Evolutionary conservation across 2,329 filamentous ascomycete genomes (phyloP).

Genomic region (Trichophyton schoenleinii): DNA sequence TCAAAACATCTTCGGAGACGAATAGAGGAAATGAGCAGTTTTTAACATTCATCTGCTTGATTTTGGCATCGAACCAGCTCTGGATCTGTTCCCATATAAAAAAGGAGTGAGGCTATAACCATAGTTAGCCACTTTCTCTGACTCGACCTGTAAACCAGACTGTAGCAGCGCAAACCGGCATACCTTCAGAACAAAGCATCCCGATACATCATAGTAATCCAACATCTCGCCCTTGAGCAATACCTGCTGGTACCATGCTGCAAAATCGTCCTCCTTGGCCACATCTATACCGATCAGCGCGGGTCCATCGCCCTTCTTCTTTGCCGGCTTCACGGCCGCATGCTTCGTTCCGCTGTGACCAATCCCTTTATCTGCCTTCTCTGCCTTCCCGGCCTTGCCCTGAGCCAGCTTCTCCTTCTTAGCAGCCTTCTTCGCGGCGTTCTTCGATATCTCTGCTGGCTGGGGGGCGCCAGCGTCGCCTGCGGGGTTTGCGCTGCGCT

Average conservation of each 20-base stretch:
- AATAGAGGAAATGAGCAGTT: conserved; percentile 97
- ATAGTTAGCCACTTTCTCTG: background rate
- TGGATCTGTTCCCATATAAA: conserved; percentile 58
- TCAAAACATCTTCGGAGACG: conserved; percentile 76
- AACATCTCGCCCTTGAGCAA: conserved; percentile 95
- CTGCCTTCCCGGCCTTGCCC: conserved; percentile 28
- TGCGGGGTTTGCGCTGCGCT: conserved; percentile 30
- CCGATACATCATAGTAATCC: conserved; percentile 96
- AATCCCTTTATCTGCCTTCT: conserved; percentile 24
- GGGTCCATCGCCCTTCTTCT: conserved; percentile 47
- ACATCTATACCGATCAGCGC: conserved; percentile 77
- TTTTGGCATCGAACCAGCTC: conserved; percentile 47
- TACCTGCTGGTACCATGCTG: conserved; percentile 95
- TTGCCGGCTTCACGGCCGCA: conserved; percentile 29
- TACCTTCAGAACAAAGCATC: conserved; percentile 85
- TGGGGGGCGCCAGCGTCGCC: conserved; percentile 16
- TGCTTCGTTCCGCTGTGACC: conserved; percentile 36
- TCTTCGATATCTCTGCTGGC: conserved; percentile 28
- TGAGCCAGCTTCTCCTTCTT: conserved; percentile 35
- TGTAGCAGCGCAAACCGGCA: conserved; percentile 1
- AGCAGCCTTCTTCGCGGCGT: conserved; percentile 37
- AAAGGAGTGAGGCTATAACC: conserved; percentile 46
- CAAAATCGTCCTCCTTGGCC: conserved; percentile 73
- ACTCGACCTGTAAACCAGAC: background rate
- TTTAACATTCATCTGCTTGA: conserved; percentile 83